A percentile compares a stretch with the other conserved stretches of the same genome.
phyloP scores from a whole-genome alignment of 345 rosid genomes.

The Atalantia buxifolia region DNA sequence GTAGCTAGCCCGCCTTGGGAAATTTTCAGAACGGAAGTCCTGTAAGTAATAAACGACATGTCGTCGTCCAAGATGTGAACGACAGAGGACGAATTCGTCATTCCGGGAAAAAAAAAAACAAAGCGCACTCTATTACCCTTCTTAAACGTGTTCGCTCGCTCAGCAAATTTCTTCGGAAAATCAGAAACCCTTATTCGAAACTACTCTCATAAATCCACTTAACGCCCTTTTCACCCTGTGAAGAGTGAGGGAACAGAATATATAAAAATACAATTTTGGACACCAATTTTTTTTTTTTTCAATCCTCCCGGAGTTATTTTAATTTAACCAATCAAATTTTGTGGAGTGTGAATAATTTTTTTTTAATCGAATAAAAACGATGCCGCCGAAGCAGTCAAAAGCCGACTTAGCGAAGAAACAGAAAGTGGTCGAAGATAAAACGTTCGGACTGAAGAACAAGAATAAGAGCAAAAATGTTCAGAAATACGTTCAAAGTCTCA shows the following conservation, averaged over 20 bases:
- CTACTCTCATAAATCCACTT: not conserved
- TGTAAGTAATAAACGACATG: not conserved
- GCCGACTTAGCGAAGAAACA: slow-evolving; percentile 90
- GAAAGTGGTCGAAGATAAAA: slow-evolving; percentile 90
- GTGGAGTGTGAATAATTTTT: not conserved
- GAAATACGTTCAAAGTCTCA: slow-evolving; percentile 81
- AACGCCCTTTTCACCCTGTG: not conserved
- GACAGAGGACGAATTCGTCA: not conserved
- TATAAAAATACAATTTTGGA: not conserved
- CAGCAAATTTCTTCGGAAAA: not conserved
- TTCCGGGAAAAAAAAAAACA: not conserved
- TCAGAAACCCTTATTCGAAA: slow-evolving; percentile 2
- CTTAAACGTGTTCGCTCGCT: not conserved
- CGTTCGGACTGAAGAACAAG: slow-evolving; percentile 90
- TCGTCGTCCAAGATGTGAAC: not conserved
- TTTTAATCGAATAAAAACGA: slow-evolving; percentile 15
- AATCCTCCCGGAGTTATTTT: not conserved
- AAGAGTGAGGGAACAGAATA: no score
- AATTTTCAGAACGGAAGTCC: not conserved
- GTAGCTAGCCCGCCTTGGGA: not conserved
- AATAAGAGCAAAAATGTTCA: slow-evolving; percentile 96
- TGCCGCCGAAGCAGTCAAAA: slow-evolving; percentile 94
- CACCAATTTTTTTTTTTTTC: not conserved
- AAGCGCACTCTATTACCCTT: not conserved
- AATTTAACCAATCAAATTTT: not conserved